Conservation (phyloP, 805 yeast genomes). For the Clavispora carvajalis region DNA sequence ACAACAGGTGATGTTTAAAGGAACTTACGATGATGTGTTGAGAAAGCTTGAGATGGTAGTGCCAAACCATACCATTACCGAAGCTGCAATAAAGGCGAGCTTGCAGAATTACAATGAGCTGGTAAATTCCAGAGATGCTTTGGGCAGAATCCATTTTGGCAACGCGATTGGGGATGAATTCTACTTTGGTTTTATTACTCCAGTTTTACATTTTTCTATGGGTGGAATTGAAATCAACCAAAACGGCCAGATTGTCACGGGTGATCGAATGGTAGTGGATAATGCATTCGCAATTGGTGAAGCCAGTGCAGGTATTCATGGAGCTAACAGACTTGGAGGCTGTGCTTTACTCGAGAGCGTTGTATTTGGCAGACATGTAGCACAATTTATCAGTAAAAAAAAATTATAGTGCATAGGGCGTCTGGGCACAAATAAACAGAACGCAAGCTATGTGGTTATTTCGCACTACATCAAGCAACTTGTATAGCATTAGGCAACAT, state of each 20-base stretch:
- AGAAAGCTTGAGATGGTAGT: conserved; percentile 7
- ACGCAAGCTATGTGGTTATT: too few relatives aligned
- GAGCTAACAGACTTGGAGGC: conserved; percentile 57
- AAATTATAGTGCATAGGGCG: not conserved
- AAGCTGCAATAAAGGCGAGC: conserved; percentile 5
- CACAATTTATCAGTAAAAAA: conserved; percentile 13
- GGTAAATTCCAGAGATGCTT: conserved; percentile 24
- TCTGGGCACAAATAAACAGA: too few relatives aligned
- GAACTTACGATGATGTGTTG: conserved; percentile 17
- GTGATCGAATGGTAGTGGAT: conserved; percentile 25
- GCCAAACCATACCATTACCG: not conserved
- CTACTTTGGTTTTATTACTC: conserved; percentile 51
- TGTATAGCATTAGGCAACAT: not conserved
- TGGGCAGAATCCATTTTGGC: conserved; percentile 31
- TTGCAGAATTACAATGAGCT: conserved; percentile 14
- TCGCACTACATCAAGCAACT: too few relatives aligned
- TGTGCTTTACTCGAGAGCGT: conserved; percentile 55
- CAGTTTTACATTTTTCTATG: conserved; percentile 37
- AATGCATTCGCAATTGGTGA: conserved; percentile 64
- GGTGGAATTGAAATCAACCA: conserved; percentile 22
- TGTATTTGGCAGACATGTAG: conserved; percentile 54
- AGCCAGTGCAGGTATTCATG: conserved; percentile 66
- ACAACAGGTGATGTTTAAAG: conserved; percentile 22
- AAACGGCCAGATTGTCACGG: conserved; percentile 15
- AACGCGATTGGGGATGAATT: conserved; percentile 17